phyloP scores from a whole-genome alignment of 2,329 filamentous ascomycete species.

The Colletotrichum gloeosporioides region DNA sequence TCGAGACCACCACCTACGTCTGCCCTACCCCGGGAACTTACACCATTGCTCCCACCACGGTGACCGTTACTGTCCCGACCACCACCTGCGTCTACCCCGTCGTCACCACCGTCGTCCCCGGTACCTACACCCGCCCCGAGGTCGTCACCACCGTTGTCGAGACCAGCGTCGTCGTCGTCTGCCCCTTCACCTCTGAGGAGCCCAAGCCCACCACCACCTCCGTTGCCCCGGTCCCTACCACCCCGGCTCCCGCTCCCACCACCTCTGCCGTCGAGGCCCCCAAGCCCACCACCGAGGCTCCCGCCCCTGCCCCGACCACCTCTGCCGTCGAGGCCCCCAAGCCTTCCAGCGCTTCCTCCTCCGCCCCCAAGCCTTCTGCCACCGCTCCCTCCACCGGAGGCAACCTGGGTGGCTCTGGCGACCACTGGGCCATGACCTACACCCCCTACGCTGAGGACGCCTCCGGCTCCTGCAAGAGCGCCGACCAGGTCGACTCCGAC shows the following conservation, averaged over 20 bases:
- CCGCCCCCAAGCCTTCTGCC: conserved; percentile 22
- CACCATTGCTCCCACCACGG: conserved; percentile 74
- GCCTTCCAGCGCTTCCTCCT: conserved; percentile 26
- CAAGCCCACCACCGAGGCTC: conserved; percentile 22
- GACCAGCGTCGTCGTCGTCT: conserved; percentile 72
- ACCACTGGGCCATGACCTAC: conserved; percentile 80
- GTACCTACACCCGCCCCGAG: conserved; percentile 75
- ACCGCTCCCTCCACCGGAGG: conserved; percentile 32
- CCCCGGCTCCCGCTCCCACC: conserved; percentile 26
- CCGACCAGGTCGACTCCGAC: conserved; percentile 62
- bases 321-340: conserved; percentile 25
- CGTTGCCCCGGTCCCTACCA: conserved; percentile 20
- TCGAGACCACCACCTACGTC: conserved; percentile 73
- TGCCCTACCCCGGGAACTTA: conserved; percentile 78
- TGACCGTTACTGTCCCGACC: conserved; percentile 56
- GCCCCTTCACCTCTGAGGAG: conserved; percentile 63
- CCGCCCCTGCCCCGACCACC: conserved; percentile 24
- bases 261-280: conserved; percentile 26
- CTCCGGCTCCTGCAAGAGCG: conserved; percentile 68
- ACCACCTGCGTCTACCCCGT: conserved; percentile 68
- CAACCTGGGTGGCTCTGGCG: conserved; percentile 45
- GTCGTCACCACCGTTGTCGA: conserved; percentile 71
- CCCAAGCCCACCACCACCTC: conserved; percentile 28
- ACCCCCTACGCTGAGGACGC: conserved; percentile 69
- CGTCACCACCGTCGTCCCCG: conserved; percentile 68